A percentile compares a stretch with the other conserved stretches of the same genome.
phyloP scores from a whole-genome alignment of 1,284 basidiomycete species.

The Anthracocystis walkeri region DNA sequence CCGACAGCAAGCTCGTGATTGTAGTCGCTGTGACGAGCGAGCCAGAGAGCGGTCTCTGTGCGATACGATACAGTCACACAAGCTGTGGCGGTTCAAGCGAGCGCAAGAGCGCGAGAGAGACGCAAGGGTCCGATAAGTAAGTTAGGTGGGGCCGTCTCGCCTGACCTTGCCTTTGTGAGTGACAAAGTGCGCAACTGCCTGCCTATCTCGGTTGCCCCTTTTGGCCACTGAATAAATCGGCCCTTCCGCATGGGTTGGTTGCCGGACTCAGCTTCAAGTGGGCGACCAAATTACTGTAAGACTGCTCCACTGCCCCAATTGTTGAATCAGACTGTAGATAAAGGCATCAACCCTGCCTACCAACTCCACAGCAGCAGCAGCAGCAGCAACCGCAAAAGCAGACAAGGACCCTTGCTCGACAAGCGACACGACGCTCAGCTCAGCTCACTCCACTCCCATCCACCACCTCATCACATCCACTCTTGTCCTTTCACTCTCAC shows the following conservation, averaged over 20 bases:
- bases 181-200: conserved; percentile 10
- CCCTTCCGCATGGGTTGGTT: conserved; percentile 8
- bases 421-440: not conserved
- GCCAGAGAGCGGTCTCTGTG: too few relatives aligned
- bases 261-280: conserved; percentile 8
- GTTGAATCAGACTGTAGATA: conserved; percentile 15
- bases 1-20: too few relatives aligned
- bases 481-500: not conserved
- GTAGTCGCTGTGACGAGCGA: too few relatives aligned
- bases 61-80: too few relatives aligned
- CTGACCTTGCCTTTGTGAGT: conserved; percentile 2
- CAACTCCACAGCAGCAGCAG: conserved; percentile 7
- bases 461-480: not conserved
- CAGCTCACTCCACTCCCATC: not conserved
- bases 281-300: not conserved
- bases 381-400: not conserved
- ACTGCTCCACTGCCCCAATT: conserved; percentile 12
- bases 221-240: not conserved
- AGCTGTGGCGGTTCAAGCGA: not conserved
- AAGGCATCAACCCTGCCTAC: conserved; percentile 10
- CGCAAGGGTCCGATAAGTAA: not conserved
- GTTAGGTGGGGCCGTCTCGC: conserved; percentile 7
- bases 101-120: not conserved
- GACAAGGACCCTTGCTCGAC: conserved; percentile 13
- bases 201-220: conserved; percentile 20